phyloP scores from a whole-genome alignment of 768 basidiomycete genomes.

The Hortiboletus flavorubellus region DNA sequence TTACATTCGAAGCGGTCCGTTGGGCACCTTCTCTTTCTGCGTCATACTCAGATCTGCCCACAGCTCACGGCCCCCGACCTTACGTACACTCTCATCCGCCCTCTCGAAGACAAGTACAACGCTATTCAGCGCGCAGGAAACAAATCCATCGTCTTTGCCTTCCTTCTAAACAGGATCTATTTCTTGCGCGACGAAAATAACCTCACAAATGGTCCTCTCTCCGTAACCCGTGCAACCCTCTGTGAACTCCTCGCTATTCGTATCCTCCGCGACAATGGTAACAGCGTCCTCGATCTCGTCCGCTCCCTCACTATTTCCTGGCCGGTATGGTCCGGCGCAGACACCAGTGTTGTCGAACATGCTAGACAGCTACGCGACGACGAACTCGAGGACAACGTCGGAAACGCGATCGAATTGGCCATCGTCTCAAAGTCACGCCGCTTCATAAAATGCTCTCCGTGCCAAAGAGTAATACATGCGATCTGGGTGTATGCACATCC shows the following conservation, averaged over 20 bases:
- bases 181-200: constrained; percentile 72
- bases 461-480: constrained; percentile 85
- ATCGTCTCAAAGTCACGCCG: constrained; percentile 83
- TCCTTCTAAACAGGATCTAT: constrained; percentile 83
- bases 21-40: not conserved
- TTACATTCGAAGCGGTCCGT: constrained; percentile 75
- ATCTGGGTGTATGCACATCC: constrained; percentile 63
- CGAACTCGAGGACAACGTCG: constrained; percentile 74
- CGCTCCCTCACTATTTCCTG: constrained; percentile 74
- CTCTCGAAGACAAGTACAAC: constrained; percentile 83
- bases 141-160: constrained; percentile 81
- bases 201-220: constrained; percentile 65
- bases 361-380: constrained; percentile 65
- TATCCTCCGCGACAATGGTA: constrained; percentile 67
- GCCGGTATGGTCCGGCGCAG: constrained; percentile 78
- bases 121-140: constrained; percentile 70
- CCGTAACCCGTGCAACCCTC: constrained; percentile 69
- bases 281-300: constrained; percentile 64
- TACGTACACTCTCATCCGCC: constrained; percentile 85
- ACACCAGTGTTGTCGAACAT: constrained; percentile 50
- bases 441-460: constrained; percentile 86
- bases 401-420: constrained; percentile 92
- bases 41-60: constrained; percentile 8
- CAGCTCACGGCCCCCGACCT: constrained; percentile 84
- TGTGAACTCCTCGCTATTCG: constrained; percentile 90